Conservation (phyloP, 805 yeast species). For the Saccharomyces kudriavzevii region DNA sequence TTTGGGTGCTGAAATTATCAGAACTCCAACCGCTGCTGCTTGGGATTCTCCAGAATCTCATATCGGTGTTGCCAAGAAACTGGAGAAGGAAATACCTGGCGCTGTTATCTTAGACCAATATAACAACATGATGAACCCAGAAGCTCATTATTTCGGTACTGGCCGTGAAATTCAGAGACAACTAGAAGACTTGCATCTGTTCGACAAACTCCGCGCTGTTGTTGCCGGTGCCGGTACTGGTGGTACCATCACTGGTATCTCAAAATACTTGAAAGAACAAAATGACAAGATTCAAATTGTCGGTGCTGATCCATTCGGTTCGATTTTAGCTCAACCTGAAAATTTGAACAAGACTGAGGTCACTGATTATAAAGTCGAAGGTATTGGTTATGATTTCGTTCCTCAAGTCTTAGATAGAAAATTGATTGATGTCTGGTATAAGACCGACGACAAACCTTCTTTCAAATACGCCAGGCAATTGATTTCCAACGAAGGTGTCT, state of each 20-base stretch:
- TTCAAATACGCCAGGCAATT: conserved; percentile 75
- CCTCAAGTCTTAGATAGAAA: conserved; percentile 70
- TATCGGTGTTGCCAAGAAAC: conserved; percentile 75
- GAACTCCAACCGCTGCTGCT: conserved; percentile 90
- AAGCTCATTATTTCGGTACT: conserved; percentile 77
- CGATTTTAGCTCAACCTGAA: conserved; percentile 76
- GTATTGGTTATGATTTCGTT: conserved; percentile 83
- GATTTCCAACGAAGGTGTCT: conserved; percentile 75
- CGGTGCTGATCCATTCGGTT: conserved; percentile 85
- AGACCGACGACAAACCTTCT: conserved; percentile 76
- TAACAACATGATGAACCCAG: conserved; percentile 68
- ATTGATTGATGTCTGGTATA: conserved; percentile 70
- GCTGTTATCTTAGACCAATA: conserved; percentile 81
- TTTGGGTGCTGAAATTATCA: conserved; percentile 80
- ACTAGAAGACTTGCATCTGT: conserved; percentile 34
- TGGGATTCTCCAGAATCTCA: conserved; percentile 90
- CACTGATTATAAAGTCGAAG: conserved; percentile 71
- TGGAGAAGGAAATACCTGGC: conserved; percentile 77
- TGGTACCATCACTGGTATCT: conserved; percentile 81
- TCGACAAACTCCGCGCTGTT: conserved; percentile 59
- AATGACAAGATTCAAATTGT: conserved; percentile 52
- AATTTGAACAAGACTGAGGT: conserved; percentile 47
- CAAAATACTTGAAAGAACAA: conserved; percentile 66
- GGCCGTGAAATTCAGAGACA: conserved; percentile 83
- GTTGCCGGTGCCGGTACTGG: conserved; percentile 95